A percentile compares a stretch with the other conserved stretches of the same genome.
These are phyloP conservation scores for Agaricus subrufescens DNA, from an alignment of 768 basidiomycete genomes.

Conservation along the genomic window DNA sequence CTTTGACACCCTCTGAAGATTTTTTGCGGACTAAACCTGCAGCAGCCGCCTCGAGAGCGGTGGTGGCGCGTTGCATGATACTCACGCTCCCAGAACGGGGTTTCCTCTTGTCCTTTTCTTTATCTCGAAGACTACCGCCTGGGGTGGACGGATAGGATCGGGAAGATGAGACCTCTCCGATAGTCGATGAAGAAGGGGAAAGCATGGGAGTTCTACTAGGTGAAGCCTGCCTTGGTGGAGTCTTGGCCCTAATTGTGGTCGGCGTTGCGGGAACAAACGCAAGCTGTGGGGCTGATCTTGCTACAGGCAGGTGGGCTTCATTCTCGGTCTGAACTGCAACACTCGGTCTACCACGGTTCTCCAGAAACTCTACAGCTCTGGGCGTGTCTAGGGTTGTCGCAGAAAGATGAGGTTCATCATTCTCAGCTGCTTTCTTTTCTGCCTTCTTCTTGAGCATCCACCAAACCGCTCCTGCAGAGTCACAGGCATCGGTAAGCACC, in stretches of 20 bases:
- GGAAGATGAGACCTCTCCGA: constrained; percentile 44
- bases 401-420: constrained; percentile 16
- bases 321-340: constrained; percentile 46
- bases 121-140: constrained; percentile 53
- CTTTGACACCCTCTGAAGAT: constrained; percentile 67
- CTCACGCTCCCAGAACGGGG: constrained; percentile 84
- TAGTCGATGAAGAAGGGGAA: constrained; percentile 49
- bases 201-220: constrained; percentile 48
- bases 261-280: constrained; percentile 79
- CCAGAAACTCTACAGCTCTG: constrained; percentile 15
- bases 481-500: constrained; percentile 88
- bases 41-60: constrained; percentile 81
- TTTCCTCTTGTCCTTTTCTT: constrained; percentile 56
- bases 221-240: constrained; percentile 49
- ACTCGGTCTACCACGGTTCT: constrained; percentile 26
- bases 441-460: constrained; percentile 91
- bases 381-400: constrained; percentile 16
- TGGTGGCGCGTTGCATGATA: constrained; percentile 94
- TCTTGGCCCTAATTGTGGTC: constrained; percentile 42
- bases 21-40: constrained; percentile 83
- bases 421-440: constrained; percentile 48
- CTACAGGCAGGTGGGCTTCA: constrained; percentile 12
- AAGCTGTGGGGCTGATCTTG: constrained; percentile 47
- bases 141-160: constrained; percentile 72
- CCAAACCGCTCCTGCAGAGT: constrained; percentile 88